phyloP scores from a whole-genome alignment of 2,329 filamentous ascomycete species.

The Aureobasidium namibiae region DNA sequence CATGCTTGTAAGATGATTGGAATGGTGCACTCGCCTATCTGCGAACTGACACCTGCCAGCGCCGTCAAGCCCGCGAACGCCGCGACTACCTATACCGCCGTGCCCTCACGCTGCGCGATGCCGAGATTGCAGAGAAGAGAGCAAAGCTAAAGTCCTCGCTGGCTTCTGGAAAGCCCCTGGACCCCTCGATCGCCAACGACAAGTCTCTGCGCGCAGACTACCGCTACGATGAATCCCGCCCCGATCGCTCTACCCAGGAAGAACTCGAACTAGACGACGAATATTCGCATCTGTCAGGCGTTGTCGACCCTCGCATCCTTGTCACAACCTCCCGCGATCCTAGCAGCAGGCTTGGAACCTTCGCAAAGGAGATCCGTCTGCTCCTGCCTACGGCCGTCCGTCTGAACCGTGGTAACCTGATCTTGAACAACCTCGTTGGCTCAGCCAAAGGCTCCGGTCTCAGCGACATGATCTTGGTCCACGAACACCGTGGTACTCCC shows the following conservation, averaged over 20 bases:
- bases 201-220: constrained; percentile 76
- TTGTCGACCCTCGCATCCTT: constrained; percentile 80
- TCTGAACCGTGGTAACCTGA: constrained; percentile 82
- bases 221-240: constrained; percentile 81
- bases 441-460: constrained; percentile 74
- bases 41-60: constrained; percentile 19
- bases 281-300: constrained; percentile 82
- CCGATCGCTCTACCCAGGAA: constrained; percentile 58
- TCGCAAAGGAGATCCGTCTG: constrained; percentile 84
- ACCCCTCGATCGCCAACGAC: constrained; percentile 77
- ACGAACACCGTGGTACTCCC: constrained; percentile 87
- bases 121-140: constrained; percentile 85
- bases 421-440: constrained; percentile 75
- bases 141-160: constrained; percentile 79
- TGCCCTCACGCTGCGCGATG: constrained; percentile 78
- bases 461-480: constrained; percentile 76
- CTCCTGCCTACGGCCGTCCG: constrained; percentile 78
- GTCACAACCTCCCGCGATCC: constrained; percentile 89
- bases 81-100: constrained; percentile 86
- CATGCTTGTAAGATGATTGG: not conserved
- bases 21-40: not conserved
- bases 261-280: constrained; percentile 76
- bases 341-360: constrained; percentile 73
- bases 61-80: constrained; percentile 68
- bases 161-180: constrained; percentile 79